A percentile compares a stretch with the other conserved stretches of the same genome.
These are phyloP conservation scores for Candida silvatica DNA, from an alignment of 805 yeast genomes.

Conservation along the genomic window DNA sequence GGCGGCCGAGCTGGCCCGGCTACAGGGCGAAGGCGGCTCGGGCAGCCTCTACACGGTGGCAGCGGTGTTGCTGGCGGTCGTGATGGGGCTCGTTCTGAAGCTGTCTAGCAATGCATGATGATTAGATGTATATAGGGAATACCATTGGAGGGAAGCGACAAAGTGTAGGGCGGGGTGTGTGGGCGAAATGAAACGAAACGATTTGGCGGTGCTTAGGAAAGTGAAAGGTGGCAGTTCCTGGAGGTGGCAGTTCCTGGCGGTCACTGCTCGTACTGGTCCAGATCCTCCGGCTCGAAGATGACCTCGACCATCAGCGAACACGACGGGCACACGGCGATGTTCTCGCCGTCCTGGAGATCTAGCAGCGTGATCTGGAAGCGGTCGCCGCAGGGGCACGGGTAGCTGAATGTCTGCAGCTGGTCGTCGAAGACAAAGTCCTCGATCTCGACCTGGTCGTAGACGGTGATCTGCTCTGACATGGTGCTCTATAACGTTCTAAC, in stretches of 20 bases:
- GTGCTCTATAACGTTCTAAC: too few species aligned
- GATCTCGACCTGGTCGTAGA: constrained; percentile 92
- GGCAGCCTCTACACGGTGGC: constrained; percentile 8
- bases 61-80: constrained; percentile 10
- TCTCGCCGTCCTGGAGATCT: constrained; percentile 85
- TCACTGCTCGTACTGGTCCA: too few species aligned
- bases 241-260: too few species aligned
- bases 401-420: constrained; percentile 70
- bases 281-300: constrained; percentile 65
- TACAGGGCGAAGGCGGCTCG: constrained; percentile 1
- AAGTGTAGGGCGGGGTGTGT: too few species aligned
- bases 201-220: too few species aligned
- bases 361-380: constrained; percentile 78
- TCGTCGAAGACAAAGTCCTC: constrained; percentile 94
- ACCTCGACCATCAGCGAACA: constrained; percentile 92
- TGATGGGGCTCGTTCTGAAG: constrained; percentile 10
- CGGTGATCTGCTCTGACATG: constrained; percentile 36
- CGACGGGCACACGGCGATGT: constrained; percentile 93
- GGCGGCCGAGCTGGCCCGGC: neutral
- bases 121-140: too few species aligned
- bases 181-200: too few species aligned
- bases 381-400: constrained; percentile 99
- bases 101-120: too few species aligned
- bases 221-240: too few species aligned
- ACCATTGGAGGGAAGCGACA: too few species aligned